phyloP scores from a whole-genome alignment of 345 rosid species.

The Cardamine occulta region DNA sequence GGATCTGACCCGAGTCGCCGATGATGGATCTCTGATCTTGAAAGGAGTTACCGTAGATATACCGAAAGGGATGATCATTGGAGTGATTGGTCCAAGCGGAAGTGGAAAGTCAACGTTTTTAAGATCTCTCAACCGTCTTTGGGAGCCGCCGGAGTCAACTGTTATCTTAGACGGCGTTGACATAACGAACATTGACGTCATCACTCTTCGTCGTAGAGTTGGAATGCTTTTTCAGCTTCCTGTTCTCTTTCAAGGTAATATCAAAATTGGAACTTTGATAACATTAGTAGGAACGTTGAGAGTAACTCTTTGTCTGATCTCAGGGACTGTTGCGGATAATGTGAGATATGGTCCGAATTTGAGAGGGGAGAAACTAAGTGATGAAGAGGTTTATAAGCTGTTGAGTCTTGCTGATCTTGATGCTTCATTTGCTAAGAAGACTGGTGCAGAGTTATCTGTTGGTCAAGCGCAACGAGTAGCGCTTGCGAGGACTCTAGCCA shows the following conservation, averaged over 20 bases:
- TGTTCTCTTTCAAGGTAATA: constrained; percentile 73
- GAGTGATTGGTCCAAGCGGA: constrained; percentile 95
- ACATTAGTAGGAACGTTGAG: not conserved
- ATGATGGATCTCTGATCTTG: constrained; percentile 58
- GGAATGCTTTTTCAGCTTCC: constrained; percentile 99
- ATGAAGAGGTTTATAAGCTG: constrained; percentile 58
- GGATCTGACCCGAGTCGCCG: constrained; percentile 54
- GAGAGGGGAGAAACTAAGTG: constrained; percentile 67
- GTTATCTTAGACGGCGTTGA: constrained; percentile 77
- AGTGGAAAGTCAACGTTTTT: constrained; percentile 89
- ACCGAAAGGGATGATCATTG: constrained; percentile 66
- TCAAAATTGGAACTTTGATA: not conserved
- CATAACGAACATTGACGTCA: constrained; percentile 64
- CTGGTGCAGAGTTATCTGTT: constrained; percentile 66
- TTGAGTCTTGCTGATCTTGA: constrained; percentile 77
- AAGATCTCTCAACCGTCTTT: constrained; percentile 77
- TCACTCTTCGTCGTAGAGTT: constrained; percentile 76
- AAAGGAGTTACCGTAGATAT: constrained; percentile 58
- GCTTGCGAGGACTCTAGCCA: constrained; percentile 86
- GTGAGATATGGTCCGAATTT: constrained; percentile 78
- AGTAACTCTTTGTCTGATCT: not conserved
- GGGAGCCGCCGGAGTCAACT: constrained; percentile 78
- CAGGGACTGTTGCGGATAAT: constrained; percentile 87
- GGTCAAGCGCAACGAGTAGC: constrained; percentile 98
- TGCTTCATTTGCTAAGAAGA: constrained; percentile 57